A percentile compares a stretch with the other conserved stretches of the same genome.
These are phyloP conservation scores for Termitomyces sp. DNA, from an alignment of 1,284 basidiomycete genomes.

Conservation along the genomic window DNA sequence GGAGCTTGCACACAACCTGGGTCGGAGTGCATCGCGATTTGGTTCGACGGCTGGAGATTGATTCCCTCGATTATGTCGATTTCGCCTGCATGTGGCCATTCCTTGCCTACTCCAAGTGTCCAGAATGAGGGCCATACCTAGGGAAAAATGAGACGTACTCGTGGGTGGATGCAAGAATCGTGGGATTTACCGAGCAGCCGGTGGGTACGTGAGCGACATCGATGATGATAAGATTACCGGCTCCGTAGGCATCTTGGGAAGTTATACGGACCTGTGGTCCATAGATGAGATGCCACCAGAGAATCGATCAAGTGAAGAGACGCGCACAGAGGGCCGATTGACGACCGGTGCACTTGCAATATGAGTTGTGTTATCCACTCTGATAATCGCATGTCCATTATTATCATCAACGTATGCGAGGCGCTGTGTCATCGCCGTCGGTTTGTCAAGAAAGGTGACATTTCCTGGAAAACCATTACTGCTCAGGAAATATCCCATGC, in stretches of 20 bases:
- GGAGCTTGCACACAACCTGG: slow-evolving; percentile 34
- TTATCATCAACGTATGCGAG: slow-evolving; percentile 56
- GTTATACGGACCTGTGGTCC: slow-evolving; percentile 45
- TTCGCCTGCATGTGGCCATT: slow-evolving; percentile 43
- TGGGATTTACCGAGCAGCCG: slow-evolving; percentile 54
- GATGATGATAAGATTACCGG: slow-evolving; percentile 51
- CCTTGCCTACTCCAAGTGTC: slow-evolving; percentile 32
- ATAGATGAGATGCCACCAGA: neutral
- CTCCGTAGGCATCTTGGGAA: slow-evolving; percentile 42
- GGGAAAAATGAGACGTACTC: neutral
- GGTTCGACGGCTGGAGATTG: slow-evolving; percentile 45
- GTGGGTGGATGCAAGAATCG: slow-evolving; percentile 8
- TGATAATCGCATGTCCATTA: slow-evolving; percentile 52
- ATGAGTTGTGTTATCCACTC: slow-evolving; percentile 50
- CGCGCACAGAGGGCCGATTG: slow-evolving; percentile 53
- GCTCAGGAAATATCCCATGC: neutral
- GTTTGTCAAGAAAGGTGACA: slow-evolving; percentile 41
- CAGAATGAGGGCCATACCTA: slow-evolving; percentile 53
- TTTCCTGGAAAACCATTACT: neutral
- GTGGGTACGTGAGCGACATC: slow-evolving; percentile 55
- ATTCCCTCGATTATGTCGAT: slow-evolving; percentile 58
- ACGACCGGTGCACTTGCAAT: slow-evolving; percentile 38
- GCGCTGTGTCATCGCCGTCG: slow-evolving; percentile 33
- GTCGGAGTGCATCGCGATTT: slow-evolving; percentile 57
- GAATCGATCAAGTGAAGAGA: slow-evolving; percentile 2